Evolutionary conservation across 2,329 filamentous ascomycete genomes (phyloP).

Genomic region (Xylariaceae sp.): DNA sequence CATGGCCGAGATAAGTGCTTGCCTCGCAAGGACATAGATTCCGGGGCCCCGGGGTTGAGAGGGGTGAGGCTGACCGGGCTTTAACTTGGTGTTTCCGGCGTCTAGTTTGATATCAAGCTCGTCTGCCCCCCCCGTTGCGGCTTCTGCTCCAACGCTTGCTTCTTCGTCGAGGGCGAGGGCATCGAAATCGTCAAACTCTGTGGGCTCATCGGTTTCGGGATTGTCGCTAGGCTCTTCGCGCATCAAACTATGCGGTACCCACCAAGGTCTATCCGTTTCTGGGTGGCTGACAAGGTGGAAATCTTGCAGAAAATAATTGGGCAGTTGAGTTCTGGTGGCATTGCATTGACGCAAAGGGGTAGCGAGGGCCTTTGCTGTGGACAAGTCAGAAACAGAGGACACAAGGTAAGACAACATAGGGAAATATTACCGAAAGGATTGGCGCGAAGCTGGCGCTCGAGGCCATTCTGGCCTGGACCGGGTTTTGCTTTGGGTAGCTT

Average conservation of each 20-base stretch:
- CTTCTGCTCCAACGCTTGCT: not conserved
- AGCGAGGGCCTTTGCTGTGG: slow-evolving; percentile 57
- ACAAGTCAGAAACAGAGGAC: slow-evolving; percentile 4
- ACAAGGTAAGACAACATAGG: not conserved
- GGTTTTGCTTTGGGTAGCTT: slow-evolving; percentile 36
- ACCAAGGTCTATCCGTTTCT: slow-evolving; percentile 49
- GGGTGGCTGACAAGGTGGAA: slow-evolving; percentile 57
- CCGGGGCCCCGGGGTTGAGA: slow-evolving; percentile 17
- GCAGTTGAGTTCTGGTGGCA: slow-evolving; percentile 46
- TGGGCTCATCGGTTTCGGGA: not conserved
- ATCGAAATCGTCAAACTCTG: not conserved
- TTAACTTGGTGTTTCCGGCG: not conserved
- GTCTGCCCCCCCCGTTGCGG: not conserved
- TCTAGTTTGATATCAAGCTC: not conserved
- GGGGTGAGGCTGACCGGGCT: not conserved
- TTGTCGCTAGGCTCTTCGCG: slow-evolving; percentile 19
- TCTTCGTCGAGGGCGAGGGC: not conserved
- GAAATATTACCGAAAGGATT: slow-evolving; percentile 59
- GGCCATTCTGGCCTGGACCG: slow-evolving; percentile 36
- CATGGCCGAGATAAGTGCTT: slow-evolving; percentile 27
- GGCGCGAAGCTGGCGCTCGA: slow-evolving; percentile 55
- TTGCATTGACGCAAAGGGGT: slow-evolving; percentile 56
- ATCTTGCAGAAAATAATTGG: slow-evolving; percentile 60
- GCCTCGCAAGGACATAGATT: slow-evolving; percentile 31
- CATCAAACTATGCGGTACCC: slow-evolving; percentile 46